Evolutionary conservation across 2,329 filamentous ascomycete species (phyloP).

Genomic region (Talaromyces sp.): DNA sequence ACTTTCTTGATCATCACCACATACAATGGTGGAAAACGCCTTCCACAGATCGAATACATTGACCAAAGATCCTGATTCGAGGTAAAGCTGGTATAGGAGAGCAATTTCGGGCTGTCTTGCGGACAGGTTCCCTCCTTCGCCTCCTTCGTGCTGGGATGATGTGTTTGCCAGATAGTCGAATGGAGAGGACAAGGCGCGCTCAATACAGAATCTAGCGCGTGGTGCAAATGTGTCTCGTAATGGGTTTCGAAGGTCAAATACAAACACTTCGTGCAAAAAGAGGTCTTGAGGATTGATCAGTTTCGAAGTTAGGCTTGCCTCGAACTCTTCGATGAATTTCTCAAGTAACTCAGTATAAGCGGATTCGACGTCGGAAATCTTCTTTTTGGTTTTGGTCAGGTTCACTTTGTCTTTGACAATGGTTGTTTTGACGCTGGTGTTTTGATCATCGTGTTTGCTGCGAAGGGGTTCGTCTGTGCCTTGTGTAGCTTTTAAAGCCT

Average conservation of each 20-base stretch:
- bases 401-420: constrained; percentile 61
- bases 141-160: constrained; percentile 43
- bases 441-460: constrained; percentile 71
- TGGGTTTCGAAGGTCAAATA: constrained; percentile 59
- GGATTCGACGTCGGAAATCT: constrained; percentile 53
- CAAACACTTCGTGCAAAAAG: constrained; percentile 57
- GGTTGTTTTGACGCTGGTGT: constrained; percentile 56
- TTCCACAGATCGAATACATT: constrained; percentile 63
- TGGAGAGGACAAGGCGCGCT: constrained; percentile 59
- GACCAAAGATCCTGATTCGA: constrained; percentile 61
- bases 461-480: constrained; percentile 56
- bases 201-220: constrained; percentile 57
- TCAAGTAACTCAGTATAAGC: constrained; percentile 57
- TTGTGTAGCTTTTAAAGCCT: constrained; percentile 48
- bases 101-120: constrained; percentile 58
- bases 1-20: constrained; percentile 30
- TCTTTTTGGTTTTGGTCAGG: constrained; percentile 57
- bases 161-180: constrained; percentile 57
- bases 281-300: constrained; percentile 53
- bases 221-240: constrained; percentile 59
- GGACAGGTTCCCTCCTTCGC: constrained; percentile 40
- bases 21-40: constrained; percentile 58
- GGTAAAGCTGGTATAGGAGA: constrained; percentile 61
- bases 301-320: constrained; percentile 45
- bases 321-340: constrained; percentile 47